phyloP scores from a whole-genome alignment of 345 rosid species.

The Syzygium oleosum region DNA sequence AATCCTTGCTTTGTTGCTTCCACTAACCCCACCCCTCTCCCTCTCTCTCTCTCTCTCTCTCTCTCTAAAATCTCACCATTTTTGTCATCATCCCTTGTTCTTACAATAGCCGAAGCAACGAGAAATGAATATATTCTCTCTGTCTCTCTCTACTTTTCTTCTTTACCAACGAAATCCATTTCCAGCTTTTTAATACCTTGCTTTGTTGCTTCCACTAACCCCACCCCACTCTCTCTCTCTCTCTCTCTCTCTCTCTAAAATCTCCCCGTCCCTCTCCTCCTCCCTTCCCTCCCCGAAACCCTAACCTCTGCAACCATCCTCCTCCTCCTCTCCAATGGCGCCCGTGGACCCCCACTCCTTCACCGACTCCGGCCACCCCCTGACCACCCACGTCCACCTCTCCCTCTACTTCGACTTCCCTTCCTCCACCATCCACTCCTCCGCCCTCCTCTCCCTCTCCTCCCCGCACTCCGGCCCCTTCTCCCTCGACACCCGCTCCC shows the following conservation, averaged over 20 bases:
- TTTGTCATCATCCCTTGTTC: too few species aligned
- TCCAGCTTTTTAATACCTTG: too few species aligned
- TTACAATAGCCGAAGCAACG: too few species aligned
- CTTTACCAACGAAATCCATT: too few species aligned
- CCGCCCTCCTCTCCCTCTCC: slow-evolving; percentile 64
- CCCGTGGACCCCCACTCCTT: slow-evolving; percentile 81
- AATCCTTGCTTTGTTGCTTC: background rate
- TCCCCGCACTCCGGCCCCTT: slow-evolving; percentile 33
- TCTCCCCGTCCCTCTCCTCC: background rate
- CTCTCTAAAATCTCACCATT: too few species aligned
- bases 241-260: too few species aligned
- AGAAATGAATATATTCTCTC: too few species aligned
- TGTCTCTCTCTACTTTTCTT: too few species aligned
- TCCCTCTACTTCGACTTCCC: slow-evolving; percentile 72
- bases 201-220: too few species aligned
- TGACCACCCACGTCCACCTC: slow-evolving; percentile 57
- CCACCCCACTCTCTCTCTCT: too few species aligned
- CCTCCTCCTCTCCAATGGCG: slow-evolving; percentile 35
- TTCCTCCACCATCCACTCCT: slow-evolving; percentile 62
- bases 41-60: background rate
- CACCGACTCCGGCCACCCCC: slow-evolving; percentile 64
- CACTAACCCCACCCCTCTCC: background rate
- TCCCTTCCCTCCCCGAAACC: background rate
- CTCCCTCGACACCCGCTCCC: slow-evolving; percentile 69
- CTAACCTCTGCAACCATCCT: background rate